Evolutionary conservation across 306 rosid genomes (phyloP).

Genomic region (Fragaria nilgerrensis): DNA sequence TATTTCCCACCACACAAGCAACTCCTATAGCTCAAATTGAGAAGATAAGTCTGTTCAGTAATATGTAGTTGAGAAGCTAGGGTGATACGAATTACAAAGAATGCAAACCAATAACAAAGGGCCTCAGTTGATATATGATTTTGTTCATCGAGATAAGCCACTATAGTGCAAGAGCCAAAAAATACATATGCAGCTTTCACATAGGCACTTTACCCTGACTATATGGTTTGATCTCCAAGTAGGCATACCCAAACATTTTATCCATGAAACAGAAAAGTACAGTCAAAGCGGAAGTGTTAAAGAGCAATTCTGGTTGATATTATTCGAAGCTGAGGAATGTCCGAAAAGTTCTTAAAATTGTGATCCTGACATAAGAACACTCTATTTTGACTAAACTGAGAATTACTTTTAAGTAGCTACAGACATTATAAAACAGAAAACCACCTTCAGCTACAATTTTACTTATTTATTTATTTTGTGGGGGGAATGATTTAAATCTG

Average conservation of each 20-base stretch:
- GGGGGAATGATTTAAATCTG: too few relatives aligned
- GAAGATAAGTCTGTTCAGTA: constrained; percentile 61
- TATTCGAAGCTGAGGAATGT: not conserved
- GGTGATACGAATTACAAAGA: constrained; percentile 80
- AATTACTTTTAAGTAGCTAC: not conserved
- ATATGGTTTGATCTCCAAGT: not conserved
- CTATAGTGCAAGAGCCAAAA: not conserved
- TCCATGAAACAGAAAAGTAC: not conserved
- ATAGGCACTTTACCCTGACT: not conserved
- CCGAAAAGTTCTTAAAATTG: not conserved
- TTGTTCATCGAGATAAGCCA: not conserved
- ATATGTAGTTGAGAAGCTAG: constrained; percentile 73
- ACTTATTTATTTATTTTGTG: too few relatives aligned
- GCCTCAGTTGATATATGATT: constrained; percentile 6
- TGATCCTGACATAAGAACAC: not conserved
- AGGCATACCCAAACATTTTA: not conserved
- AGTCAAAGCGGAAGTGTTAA: constrained; percentile 4
- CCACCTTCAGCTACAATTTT: not conserved
- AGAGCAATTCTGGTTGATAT: not conserved
- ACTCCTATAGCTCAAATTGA: too few relatives aligned
- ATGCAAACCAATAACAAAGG: constrained; percentile 45
- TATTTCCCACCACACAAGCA: too few relatives aligned
- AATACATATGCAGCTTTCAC: not conserved
- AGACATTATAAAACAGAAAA: not conserved
- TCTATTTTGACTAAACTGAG: not conserved